Percentiles rank a stretch among this genome's conserved stretches.
Evolutionary conservation across 208 protist genomes (phyloP).

Genomic region (Lotmaria passim): DNA sequence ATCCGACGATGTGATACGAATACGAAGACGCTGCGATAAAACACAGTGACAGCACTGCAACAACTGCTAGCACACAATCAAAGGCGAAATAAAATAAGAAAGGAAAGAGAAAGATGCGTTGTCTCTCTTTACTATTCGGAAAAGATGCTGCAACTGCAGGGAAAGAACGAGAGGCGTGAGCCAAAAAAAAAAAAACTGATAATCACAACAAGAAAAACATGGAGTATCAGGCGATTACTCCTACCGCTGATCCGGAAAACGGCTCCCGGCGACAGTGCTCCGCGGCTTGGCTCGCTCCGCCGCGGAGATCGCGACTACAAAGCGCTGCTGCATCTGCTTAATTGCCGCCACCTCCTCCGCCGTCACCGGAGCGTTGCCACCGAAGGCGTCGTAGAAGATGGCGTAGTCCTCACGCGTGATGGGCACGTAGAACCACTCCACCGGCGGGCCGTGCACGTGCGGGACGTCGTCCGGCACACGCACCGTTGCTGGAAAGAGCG

Average conservation of each 20-base stretch:
- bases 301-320: conserved; percentile 7
- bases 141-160: too few species aligned
- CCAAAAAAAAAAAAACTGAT: too few species aligned
- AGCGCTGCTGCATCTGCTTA: conserved; percentile 33
- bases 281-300: conserved; percentile 27
- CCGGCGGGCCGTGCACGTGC: conserved; percentile 65
- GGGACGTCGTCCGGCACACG: conserved; percentile 38
- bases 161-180: neutral
- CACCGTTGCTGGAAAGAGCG: conserved; percentile 34
- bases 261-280: neutral
- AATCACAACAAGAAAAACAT: neutral
- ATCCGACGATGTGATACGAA: too few species aligned
- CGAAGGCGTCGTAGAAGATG: conserved; percentile 69
- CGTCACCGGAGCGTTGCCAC: conserved; percentile 66
- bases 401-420: conserved; percentile 58
- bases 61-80: too few species aligned
- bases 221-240: too few species aligned
- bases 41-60: too few species aligned
- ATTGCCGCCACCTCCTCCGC: conserved; percentile 44
- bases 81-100: too few species aligned
- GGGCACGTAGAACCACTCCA: conserved; percentile 84
- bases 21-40: too few species aligned
- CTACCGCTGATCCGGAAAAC: neutral
- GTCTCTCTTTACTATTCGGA: too few species aligned
- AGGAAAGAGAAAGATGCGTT: neutral